A percentile compares a stretch with the other conserved stretches of the same genome.
Conservation (phyloP, 257 asterid genomes). For the Fraxinus americana region DNA sequence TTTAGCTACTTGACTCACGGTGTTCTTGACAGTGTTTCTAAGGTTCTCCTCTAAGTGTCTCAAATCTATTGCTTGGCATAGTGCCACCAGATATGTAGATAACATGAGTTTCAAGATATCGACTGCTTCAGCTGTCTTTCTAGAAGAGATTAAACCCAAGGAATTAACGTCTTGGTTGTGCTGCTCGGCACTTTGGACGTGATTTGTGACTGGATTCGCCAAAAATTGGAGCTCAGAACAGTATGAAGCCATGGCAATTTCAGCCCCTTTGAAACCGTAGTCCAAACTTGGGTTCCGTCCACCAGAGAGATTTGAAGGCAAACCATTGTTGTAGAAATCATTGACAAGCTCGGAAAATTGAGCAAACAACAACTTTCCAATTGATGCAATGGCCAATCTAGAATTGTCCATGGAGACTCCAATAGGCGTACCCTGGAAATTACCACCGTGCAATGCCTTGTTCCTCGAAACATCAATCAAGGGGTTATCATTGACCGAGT, state of each 20-base stretch:
- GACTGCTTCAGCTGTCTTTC: slow-evolving; percentile 54
- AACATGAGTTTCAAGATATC: slow-evolving; percentile 58
- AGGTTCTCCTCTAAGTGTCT: slow-evolving; percentile 59
- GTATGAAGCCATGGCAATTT: slow-evolving; percentile 59
- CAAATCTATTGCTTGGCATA: slow-evolving; percentile 58
- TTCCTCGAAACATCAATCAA: slow-evolving; percentile 57
- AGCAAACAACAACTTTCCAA: slow-evolving; percentile 56
- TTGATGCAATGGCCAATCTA: slow-evolving; percentile 41
- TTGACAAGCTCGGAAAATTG: slow-evolving; percentile 59
- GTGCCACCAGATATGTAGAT: slow-evolving; percentile 42
- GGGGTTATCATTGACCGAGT: slow-evolving; percentile 60
- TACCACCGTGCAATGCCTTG: slow-evolving; percentile 62
- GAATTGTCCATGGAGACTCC: slow-evolving; percentile 63
- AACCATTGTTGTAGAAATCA: slow-evolving; percentile 59
- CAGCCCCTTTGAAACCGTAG: slow-evolving; percentile 57
- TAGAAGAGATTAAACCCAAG: slow-evolving; percentile 51
- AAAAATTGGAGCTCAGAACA: slow-evolving; percentile 62
- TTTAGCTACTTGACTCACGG: slow-evolving; percentile 52
- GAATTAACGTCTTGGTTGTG: slow-evolving; percentile 70
- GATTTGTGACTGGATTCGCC: slow-evolving; percentile 59
- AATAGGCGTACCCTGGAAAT: slow-evolving; percentile 61
- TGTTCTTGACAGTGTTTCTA: slow-evolving; percentile 47
- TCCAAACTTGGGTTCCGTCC: slow-evolving; percentile 62
- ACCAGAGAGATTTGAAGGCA: slow-evolving; percentile 60
- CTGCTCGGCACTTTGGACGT: slow-evolving; percentile 66